These are phyloP conservation scores for Digitaria exilis DNA, from an alignment of 202 grass and related monocot species.

Conservation along the genomic window DNA sequence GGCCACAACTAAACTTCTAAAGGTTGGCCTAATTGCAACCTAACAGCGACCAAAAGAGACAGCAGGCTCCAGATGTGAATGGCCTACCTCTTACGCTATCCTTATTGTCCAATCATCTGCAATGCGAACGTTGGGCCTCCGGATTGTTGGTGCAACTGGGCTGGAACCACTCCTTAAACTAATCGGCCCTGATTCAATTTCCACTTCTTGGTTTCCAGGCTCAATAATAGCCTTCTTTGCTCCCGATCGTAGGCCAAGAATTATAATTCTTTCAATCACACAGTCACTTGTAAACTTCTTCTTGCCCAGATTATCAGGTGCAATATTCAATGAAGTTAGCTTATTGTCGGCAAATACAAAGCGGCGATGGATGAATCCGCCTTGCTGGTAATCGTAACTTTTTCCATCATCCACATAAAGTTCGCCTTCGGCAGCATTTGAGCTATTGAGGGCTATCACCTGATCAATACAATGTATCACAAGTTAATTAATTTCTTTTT, in stretches of 20 bases:
- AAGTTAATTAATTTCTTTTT: neutral
- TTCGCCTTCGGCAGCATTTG: slow-evolving; percentile 80
- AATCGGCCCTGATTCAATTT: slow-evolving; percentile 74
- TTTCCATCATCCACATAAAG: slow-evolving; percentile 95
- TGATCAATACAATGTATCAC: slow-evolving; percentile 40
- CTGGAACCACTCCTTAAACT: slow-evolving; percentile 63
- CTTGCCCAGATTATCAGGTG: slow-evolving; percentile 40
- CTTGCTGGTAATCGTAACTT: slow-evolving; percentile 81
- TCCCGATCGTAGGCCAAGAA: slow-evolving; percentile 66
- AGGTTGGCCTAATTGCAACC: slow-evolving; percentile 26
- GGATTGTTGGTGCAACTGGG: slow-evolving; percentile 57
- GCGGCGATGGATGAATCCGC: slow-evolving; percentile 79
- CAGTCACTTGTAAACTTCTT: slow-evolving; percentile 73
- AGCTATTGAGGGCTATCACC: slow-evolving; percentile 89
- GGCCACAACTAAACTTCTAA: slow-evolving; percentile 35
- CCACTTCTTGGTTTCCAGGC: slow-evolving; percentile 66
- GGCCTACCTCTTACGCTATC: slow-evolving; percentile 48
- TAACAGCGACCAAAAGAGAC: slow-evolving; percentile 20
- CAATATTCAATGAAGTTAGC: slow-evolving; percentile 67
- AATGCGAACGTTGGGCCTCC: slow-evolving; percentile 73
- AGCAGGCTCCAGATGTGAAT: slow-evolving; percentile 38
- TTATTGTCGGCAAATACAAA: slow-evolving; percentile 83
- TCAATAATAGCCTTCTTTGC: slow-evolving; percentile 82
- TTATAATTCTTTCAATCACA: slow-evolving; percentile 80
- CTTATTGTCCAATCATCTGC: slow-evolving; percentile 74